These are phyloP conservation scores for Geoglossum cookeanum DNA, from an alignment of 2,329 filamentous ascomycete species.

Conservation along the genomic window DNA sequence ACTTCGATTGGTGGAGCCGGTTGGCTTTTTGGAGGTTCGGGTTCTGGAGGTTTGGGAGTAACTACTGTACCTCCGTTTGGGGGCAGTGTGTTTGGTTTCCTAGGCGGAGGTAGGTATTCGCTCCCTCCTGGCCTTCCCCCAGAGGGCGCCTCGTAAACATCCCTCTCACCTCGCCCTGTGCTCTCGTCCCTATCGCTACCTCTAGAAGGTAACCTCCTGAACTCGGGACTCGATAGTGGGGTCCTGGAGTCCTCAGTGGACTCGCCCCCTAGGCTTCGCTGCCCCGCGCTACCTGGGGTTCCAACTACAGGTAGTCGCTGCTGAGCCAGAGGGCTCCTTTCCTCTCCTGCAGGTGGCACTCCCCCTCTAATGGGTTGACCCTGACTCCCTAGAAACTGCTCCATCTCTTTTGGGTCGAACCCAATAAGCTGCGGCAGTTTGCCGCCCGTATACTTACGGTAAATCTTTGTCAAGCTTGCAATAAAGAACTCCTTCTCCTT, in stretches of 20 bases:
- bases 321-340: conserved; percentile 7
- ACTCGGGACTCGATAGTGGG: neutral
- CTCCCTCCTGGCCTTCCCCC: neutral
- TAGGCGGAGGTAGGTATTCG: neutral
- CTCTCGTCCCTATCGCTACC: neutral
- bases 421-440: conserved; percentile 60
- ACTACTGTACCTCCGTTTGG: neutral
- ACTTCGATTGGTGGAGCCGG: neutral
- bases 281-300: conserved; percentile 11
- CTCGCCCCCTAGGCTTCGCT: conserved; percentile 1
- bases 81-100: neutral
- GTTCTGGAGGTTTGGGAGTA: conserved; percentile 5
- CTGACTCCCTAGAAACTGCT: conserved; percentile 47
- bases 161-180: neutral
- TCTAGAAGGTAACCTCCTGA: neutral
- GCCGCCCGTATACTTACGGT: conserved; percentile 84
- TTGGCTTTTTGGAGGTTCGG: neutral
- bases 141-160: neutral
- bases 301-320: conserved; percentile 36
- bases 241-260: neutral
- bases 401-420: conserved; percentile 63
- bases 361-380: conserved; percentile 5
- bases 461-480: conserved; percentile 88
- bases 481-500: conserved; percentile 99
- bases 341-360: neutral